Percentiles rank a stretch among this genome's conserved stretches.
phyloP scores from a whole-genome alignment of 305 asterid genomes.

The Plantago lanceolata region DNA sequence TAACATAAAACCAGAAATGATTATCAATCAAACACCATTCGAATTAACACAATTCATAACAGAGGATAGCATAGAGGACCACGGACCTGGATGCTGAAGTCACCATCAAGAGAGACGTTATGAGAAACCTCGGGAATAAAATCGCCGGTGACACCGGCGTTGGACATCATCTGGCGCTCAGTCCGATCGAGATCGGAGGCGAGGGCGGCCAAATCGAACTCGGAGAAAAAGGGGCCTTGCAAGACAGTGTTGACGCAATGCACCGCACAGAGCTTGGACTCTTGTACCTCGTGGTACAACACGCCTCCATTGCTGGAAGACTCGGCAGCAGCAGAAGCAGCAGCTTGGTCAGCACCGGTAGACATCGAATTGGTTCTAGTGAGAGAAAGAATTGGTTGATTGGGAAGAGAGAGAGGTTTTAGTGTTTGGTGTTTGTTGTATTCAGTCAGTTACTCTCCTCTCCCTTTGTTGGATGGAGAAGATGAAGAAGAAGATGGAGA shows the following conservation, averaged over 20 bases:
- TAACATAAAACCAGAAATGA: neutral
- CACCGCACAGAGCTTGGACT: conserved; percentile 92
- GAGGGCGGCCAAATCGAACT: conserved; percentile 93
- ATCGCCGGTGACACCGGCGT: conserved; percentile 64
- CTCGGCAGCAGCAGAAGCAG: no score
- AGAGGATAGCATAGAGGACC: no score
- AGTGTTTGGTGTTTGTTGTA: neutral
- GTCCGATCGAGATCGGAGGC: conserved; percentile 93
- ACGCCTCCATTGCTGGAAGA: conserved; percentile 68
- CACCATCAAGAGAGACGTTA: conserved; percentile 87
- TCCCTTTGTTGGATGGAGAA: neutral
- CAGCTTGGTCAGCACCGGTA: no score
- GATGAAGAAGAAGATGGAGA: neutral
- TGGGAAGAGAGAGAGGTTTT: neutral
- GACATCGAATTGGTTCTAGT: no score
- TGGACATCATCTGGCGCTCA: conserved; percentile 84
- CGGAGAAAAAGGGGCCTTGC: conserved; percentile 95
- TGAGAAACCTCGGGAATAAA: conserved; percentile 69
- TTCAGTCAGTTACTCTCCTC: neutral
- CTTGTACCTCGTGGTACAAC: conserved; percentile 99
- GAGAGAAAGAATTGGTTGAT: no score
- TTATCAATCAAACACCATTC: no score
- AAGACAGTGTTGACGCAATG: conserved; percentile 91
- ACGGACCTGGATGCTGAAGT: conserved; percentile 91
- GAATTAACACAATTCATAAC: no score